Conservation (phyloP, 805 yeast species). For the Barnettozyma sucrosica region DNA sequence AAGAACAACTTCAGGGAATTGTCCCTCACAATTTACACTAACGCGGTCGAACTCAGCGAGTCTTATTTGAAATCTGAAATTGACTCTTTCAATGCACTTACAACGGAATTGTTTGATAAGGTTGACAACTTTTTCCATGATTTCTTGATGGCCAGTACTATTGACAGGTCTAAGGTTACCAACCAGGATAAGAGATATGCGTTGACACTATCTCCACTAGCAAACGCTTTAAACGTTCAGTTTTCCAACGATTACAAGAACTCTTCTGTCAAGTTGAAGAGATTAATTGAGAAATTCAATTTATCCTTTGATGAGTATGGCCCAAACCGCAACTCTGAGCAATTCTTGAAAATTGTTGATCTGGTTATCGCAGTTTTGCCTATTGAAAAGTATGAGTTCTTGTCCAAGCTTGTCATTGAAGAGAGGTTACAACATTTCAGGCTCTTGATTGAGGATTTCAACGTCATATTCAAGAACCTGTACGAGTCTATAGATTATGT, state of each 20-base stretch:
- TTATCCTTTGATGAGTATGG: constrained; percentile 20
- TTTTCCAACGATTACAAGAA: constrained; percentile 42
- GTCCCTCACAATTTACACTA: constrained; percentile 13
- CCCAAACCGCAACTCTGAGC: constrained; percentile 16
- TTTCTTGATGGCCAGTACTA: constrained; percentile 30
- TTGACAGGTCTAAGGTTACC: constrained; percentile 18
- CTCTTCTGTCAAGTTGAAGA: constrained; percentile 38
- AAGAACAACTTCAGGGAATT: constrained; percentile 12
- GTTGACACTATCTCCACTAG: constrained; percentile 51
- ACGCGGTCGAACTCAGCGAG: constrained; percentile 16
- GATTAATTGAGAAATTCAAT: constrained; percentile 28
- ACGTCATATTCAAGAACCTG: constrained; percentile 35
- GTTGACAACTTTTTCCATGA: constrained; percentile 32
- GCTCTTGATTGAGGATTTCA: constrained; percentile 31
- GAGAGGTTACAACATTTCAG: constrained; percentile 32
- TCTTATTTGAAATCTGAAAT: constrained; percentile 9
- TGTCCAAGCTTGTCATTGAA: constrained; percentile 29
- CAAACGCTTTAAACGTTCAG: constrained; percentile 52
- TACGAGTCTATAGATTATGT: constrained; percentile 28
- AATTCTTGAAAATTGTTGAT: constrained; percentile 34
- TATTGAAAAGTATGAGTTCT: constrained; percentile 37
- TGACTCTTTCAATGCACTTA: constrained; percentile 10
- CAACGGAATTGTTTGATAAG: constrained; percentile 14
- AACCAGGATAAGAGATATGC: constrained; percentile 26
- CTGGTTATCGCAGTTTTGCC: constrained; percentile 48